Evolutionary conservation across 345 rosid genomes (phyloP).

Genomic region (Geranium brycei): DNA sequence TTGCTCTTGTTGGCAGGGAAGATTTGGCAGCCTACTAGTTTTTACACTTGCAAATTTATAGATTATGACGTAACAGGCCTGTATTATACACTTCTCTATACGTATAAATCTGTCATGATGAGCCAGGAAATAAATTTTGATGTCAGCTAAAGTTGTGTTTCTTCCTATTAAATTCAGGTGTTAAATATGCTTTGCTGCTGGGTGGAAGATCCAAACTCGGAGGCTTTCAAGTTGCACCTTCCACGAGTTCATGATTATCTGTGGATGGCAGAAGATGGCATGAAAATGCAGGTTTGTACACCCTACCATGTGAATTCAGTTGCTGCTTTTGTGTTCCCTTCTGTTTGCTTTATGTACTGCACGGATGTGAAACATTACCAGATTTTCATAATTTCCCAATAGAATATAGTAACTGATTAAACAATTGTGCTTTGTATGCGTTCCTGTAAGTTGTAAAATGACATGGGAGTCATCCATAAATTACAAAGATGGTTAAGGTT

Average conservation of each 20-base stretch:
- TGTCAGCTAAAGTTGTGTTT: neutral
- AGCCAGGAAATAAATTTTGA: neutral
- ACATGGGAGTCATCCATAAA: neutral
- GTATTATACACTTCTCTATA: neutral
- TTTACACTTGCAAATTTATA: neutral
- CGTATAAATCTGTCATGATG: neutral
- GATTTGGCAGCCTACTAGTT: neutral
- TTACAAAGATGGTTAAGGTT: neutral
- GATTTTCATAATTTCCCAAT: neutral
- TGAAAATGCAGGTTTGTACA: conserved; percentile 84
- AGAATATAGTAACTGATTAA: neutral
- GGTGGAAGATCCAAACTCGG: conserved; percentile 96
- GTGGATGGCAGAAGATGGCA: conserved; percentile 99
- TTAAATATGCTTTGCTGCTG: conserved; percentile 97
- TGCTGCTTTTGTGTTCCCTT: neutral
- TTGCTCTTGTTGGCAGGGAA: neutral
- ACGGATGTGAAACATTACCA: neutral
- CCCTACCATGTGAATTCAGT: conserved; percentile 1
- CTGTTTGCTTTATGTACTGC: neutral
- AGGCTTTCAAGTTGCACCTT: conserved; percentile 84
- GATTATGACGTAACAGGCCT: neutral
- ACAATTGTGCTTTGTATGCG: neutral
- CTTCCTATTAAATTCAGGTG: conserved; percentile 37
- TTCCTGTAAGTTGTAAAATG: neutral
- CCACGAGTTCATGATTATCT: conserved; percentile 75